Base-by-base conservation (phyloP, 2,329 filamentous ascomycete species). In the Curvularia spicifera region DNA sequence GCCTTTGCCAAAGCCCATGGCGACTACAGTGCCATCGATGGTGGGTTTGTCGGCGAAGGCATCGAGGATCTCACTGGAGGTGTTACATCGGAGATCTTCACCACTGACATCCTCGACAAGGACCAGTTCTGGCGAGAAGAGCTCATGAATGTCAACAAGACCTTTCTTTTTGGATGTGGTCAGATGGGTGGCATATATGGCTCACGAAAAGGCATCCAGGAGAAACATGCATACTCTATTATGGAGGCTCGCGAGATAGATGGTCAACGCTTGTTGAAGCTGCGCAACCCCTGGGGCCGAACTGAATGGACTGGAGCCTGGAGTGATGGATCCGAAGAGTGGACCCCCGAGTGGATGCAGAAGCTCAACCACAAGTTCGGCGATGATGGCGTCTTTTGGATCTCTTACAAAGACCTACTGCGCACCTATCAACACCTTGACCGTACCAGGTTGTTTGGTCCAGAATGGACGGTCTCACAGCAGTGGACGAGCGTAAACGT, bases 1-100 rank as follows among this genome's bases (percentile, higher is more conserved):
- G 91, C 91, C 1, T 94, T 91, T 71, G 91, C 91, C 20, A 95
- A 95, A 75, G 89, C 89, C 0, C 91, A 95, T 67, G 91, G 90
- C 2, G 90, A 95, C 70, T 96, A 90, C 66, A 85, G 83, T 18
- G 84, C 89, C 1, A 90, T 96, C 33, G 84, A 90, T 40, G 90
- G 90, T 6, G 91, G 91, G 0, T 91, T 88, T 71, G 88, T 89
- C 18, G 89, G 82, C 8, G 85, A 87, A 65, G 84, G 81, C 1
- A 82, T 86, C 53, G 85, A 87, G 67, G 84, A 87, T 61, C 71
- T 86, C 28, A 86, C 84, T 1, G 89, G 89, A 1, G 89, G 89
- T 26, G 87, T 91, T 12, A 90, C 88, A 0, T 88, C 87, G 0
- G 86, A 90, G 69, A 76, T 92, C 10, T 83, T 89, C 44, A 85